Evolutionary conservation across 2,329 filamentous ascomycete genomes (phyloP).

Genomic region (Xylariales sp.): DNA sequence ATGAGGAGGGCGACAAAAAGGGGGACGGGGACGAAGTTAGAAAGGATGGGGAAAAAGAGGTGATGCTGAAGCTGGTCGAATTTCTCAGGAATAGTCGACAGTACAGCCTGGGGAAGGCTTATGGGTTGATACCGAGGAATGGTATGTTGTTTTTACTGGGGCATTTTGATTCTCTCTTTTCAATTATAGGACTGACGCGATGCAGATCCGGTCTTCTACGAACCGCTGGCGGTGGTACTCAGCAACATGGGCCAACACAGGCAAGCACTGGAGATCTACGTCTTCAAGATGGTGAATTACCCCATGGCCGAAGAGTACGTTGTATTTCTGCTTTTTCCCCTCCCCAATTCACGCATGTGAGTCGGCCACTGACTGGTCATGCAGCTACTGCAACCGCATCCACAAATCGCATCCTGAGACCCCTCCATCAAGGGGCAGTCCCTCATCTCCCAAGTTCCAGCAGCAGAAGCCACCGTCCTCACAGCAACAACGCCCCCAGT

Average conservation of each 20-base stretch:
- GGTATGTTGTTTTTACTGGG: constrained; percentile 50
- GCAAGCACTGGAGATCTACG: constrained; percentile 94
- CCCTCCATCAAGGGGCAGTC: constrained; percentile 19
- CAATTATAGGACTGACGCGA: constrained; percentile 9
- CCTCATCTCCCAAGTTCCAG: constrained; percentile 28
- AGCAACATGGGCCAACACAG: constrained; percentile 95
- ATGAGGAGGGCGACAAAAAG: too few relatives aligned
- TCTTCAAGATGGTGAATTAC: constrained; percentile 87
- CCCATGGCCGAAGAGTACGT: constrained; percentile 86
- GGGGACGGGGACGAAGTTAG: too few relatives aligned
- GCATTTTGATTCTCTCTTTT: neutral
- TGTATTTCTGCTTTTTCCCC: constrained; percentile 12
- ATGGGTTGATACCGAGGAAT: constrained; percentile 73
- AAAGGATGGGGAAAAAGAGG: too few relatives aligned
- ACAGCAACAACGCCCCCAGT: neutral
- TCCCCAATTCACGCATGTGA: neutral
- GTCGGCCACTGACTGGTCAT: constrained; percentile 16
- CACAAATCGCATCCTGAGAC: constrained; percentile 56
- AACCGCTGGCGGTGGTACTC: constrained; percentile 83
- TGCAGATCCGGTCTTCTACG: constrained; percentile 77
- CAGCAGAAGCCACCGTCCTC: constrained; percentile 26
- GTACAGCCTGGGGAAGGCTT: constrained; percentile 76
- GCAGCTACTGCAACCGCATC: constrained; percentile 81
- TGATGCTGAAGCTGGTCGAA: constrained; percentile 62
- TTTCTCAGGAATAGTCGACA: constrained; percentile 74